Evolutionary conservation across 164 flowering plant species (phyloP).

Genomic region (Berberis thunbergii): DNA sequence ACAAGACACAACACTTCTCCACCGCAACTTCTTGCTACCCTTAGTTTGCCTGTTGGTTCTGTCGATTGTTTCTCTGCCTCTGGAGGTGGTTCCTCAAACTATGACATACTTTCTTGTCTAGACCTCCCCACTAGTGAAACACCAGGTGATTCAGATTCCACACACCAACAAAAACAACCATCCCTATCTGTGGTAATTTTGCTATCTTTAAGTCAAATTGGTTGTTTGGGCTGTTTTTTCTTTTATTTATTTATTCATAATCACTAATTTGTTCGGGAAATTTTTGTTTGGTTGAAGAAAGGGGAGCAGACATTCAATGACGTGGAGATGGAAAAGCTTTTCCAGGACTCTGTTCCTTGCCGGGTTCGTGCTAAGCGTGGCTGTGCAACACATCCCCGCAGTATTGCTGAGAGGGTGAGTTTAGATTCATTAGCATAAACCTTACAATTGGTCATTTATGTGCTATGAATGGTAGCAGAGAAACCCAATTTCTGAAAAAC

Average conservation of each 20-base stretch:
- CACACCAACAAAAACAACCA: conserved; percentile 12
- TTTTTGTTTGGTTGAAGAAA: not conserved
- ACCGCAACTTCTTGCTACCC: conserved; percentile 36
- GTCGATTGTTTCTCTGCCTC: conserved; percentile 37
- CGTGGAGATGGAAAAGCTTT: conserved; percentile 36
- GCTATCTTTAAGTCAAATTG: not conserved
- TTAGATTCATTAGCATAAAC: not conserved
- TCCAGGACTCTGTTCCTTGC: conserved; percentile 65
- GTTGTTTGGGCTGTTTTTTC: not conserved
- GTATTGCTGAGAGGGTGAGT: conserved; percentile 76
- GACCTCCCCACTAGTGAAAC: conserved; percentile 23
- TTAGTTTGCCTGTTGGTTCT: conserved; percentile 12
- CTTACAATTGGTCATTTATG: not conserved
- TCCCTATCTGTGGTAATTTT: not conserved
- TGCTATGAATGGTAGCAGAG: not conserved
- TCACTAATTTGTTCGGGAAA: not conserved
- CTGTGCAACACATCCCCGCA: conserved; percentile 78
- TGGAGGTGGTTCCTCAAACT: conserved; percentile 27
- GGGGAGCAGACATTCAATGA: conserved; percentile 20
- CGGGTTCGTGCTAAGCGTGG: conserved; percentile 77
- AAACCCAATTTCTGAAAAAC: not conserved
- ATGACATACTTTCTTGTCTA: conserved; percentile 14
- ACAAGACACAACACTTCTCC: conserved; percentile 61
- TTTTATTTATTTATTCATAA: not conserved
- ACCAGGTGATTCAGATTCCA: conserved; percentile 20